Evolutionary conservation across 768 basidiomycete genomes (phyloP).

Genomic region (Podaxis carcinomalis): DNA sequence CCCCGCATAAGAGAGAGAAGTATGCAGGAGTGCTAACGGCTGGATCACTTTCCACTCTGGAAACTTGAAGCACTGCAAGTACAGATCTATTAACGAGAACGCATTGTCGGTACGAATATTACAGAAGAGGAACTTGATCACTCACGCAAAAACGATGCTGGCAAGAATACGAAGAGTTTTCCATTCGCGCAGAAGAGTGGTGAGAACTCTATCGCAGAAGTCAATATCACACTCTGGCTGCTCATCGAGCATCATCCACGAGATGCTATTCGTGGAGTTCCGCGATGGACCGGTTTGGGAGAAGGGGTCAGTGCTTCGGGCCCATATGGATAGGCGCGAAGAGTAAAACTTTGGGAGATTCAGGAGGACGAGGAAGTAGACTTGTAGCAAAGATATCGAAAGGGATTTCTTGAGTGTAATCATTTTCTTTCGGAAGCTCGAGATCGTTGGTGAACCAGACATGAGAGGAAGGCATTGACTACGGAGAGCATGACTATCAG

Average conservation of each 20-base stretch:
- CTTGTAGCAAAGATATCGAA: not conserved
- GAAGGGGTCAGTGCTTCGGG: not conserved
- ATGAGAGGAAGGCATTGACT: not conserved
- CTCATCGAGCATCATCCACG: not conserved
- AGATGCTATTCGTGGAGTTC: not conserved
- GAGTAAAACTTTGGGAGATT: slow-evolving; percentile 5
- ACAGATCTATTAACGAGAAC: not conserved
- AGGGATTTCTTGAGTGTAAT: not conserved
- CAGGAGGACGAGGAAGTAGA: slow-evolving; percentile 1
- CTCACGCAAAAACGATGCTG: slow-evolving; percentile 3
- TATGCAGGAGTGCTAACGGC: not conserved
- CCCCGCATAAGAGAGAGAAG: not conserved
- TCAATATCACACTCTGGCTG: not conserved
- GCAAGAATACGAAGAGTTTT: slow-evolving; percentile 1
- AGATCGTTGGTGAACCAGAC: not conserved
- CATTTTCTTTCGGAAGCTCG: not conserved
- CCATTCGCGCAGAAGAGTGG: not conserved
- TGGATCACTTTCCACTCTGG: slow-evolving; percentile 3
- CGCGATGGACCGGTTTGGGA: not conserved
- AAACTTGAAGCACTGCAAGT: slow-evolving; percentile 4
- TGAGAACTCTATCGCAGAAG: not conserved
- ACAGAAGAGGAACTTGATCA: not conserved
- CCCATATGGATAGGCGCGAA: not conserved
- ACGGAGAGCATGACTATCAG: not conserved
- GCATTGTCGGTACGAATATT: not conserved